Conservation (phyloP, 2,329 filamentous ascomycete species). For the Beauveria varroae region DNA sequence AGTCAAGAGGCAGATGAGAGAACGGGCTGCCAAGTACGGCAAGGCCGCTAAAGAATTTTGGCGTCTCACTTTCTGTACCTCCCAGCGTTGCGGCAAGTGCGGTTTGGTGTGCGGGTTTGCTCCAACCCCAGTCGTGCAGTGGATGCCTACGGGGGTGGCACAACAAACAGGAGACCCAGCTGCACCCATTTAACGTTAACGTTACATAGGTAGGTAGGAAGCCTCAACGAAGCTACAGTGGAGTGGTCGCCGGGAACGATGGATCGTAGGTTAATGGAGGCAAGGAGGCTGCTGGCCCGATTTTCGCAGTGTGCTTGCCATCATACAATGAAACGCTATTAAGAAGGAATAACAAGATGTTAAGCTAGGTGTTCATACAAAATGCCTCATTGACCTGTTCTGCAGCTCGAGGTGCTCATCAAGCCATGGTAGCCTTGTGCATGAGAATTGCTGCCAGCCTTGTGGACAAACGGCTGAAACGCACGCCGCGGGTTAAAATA, state of each 20-base stretch:
- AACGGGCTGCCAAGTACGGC: not conserved
- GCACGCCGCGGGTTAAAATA: not conserved
- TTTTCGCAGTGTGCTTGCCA: not conserved
- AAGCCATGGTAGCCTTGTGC: not conserved
- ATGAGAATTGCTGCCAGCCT: not conserved
- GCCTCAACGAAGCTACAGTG: not conserved
- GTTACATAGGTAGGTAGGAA: not conserved
- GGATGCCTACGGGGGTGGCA: no score
- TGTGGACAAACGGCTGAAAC: not conserved
- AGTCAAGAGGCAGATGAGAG: not conserved
- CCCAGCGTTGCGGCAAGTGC: not conserved
- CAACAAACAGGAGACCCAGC: no score
- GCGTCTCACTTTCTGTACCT: not conserved
- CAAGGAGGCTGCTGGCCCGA: not conserved
- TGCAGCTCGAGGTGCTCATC: no score
- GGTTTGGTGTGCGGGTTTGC: not conserved
- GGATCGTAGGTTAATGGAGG: not conserved
- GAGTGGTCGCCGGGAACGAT: not conserved
- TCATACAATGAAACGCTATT: not conserved
- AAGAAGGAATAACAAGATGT: not conserved
- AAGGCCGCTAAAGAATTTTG: not conserved
- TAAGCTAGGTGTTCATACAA: not conserved
- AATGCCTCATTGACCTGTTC: not conserved
- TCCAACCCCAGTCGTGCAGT: not conserved
- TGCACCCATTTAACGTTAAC: no score